Conservation (phyloP, 257 asterid species). For the Solanum piurae region DNA sequence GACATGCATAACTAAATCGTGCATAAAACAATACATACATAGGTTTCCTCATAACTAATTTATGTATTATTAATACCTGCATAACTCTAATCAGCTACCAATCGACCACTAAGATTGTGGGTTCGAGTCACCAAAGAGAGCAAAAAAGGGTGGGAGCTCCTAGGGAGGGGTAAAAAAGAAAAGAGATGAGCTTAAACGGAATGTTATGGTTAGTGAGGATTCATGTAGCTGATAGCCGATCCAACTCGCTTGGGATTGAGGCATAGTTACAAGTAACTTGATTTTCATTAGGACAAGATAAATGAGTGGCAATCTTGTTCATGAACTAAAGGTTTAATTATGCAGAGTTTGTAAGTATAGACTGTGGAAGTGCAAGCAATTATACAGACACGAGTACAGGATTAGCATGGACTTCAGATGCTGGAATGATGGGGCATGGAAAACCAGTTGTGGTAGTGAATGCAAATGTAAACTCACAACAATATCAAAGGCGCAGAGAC, state of each 20-base stretch:
- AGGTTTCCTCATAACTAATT: background rate
- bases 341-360: constrained; percentile 92
- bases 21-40: background rate
- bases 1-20: background rate
- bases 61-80: background rate
- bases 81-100: background rate
- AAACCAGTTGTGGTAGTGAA: constrained; percentile 27
- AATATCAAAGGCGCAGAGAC: constrained; percentile 55
- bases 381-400: constrained; percentile 62
- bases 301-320: background rate
- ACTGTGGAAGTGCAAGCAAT: constrained; percentile 70
- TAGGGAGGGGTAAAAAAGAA: background rate
- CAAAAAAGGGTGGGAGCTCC: background rate
- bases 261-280: background rate
- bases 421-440: constrained; percentile 39
- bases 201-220: background rate
- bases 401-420: constrained; percentile 63
- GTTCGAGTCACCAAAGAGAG: background rate
- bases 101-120: background rate
- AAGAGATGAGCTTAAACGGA: background rate
- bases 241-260: background rate
- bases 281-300: background rate
- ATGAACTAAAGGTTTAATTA: background rate
- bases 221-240: background rate
- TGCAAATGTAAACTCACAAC: constrained; percentile 24